Evolutionary conservation across 441 rosid genomes (phyloP), one percentile per base, ranked within the genome.

Genomic region (Eruca vesicaria): DNA sequence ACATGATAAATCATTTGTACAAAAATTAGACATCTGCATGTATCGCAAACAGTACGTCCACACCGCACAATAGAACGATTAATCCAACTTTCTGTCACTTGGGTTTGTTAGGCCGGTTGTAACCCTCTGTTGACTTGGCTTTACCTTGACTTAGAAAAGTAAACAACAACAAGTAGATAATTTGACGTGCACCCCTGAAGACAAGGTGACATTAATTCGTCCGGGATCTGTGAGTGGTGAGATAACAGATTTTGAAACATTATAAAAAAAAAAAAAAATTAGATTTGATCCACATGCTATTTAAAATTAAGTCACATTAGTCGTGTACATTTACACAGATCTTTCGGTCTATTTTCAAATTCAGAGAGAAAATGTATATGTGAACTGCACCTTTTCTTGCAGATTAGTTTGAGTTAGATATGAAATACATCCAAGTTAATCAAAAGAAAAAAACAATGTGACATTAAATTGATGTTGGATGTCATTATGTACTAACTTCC

Each of bases 101-200:
- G 20, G 19, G 19, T 16, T 43, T 48, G 20, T 16, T 15, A 48
- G 55, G 55, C 20, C 9, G 55, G 20, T 48, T 9, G 55, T 48
- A 26, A 26, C 29, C 4, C 4, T 26, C 29, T 26, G 29, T 23
- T 55, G 60, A 21, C 60, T 55, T 55, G 60, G 31, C 60, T 11
- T 55, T 55, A 21, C 60, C 60, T 55, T 55, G 31, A 55, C 60
- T 55, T 55, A 55, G 60, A 55, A 55, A 55, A 55, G 60, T 55
- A 55, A 21, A 55, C 60, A 10, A 20, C 29, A 55, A 21, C 60
- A 10, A 15, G 15, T 21, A 55, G 60, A 55, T 55, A 21, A 55
- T 55, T 55, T 55, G n/a, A 21, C 14, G 60, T 55, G 11, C 21
- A 52, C 26, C 60, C 31, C 31, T 1, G 60, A 21, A 55, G 21